Evolutionary conservation across 2,329 filamentous ascomycete species (phyloP).

Genomic region (Verticillium dahliae): DNA sequence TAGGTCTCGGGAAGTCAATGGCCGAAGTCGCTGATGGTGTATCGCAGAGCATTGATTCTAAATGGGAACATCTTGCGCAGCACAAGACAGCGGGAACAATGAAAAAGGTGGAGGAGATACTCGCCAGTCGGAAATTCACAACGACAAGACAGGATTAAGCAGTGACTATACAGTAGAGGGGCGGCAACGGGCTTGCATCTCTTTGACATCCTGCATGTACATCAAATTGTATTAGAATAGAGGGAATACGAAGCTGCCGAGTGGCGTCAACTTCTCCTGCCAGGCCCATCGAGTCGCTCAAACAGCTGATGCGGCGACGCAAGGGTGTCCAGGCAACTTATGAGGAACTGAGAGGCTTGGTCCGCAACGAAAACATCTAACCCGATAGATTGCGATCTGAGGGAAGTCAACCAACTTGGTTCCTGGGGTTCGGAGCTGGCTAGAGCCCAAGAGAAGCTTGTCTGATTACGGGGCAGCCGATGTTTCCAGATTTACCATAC

Average conservation of each 20-base stretch:
- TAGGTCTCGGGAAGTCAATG: constrained; percentile 46
- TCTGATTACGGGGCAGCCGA: no score
- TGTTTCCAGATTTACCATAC: no score
- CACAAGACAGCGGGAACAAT: constrained; percentile 41
- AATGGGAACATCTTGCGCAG: constrained; percentile 51
- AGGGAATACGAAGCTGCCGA: neutral
- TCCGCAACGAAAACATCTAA: no score
- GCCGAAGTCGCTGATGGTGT: constrained; percentile 38
- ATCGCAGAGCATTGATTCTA: constrained; percentile 34
- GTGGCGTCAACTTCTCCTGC: neutral
- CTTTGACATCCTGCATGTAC: neutral
- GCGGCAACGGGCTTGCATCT: neutral
- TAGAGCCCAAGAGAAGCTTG: no score
- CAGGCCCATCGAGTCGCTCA: neutral
- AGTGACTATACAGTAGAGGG: neutral
- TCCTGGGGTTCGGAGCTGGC: no score
- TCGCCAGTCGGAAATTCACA: constrained; percentile 44
- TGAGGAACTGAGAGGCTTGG: no score
- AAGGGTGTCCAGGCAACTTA: no score
- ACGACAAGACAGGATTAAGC: neutral
- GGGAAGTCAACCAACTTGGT: no score
- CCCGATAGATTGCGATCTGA: no score
- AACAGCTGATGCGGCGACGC: no score
- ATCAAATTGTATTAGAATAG: neutral
- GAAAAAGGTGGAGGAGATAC: constrained; percentile 50